Conservation (phyloP, 2,329 filamentous ascomycete genomes). For the Xylariaceae sp. region DNA sequence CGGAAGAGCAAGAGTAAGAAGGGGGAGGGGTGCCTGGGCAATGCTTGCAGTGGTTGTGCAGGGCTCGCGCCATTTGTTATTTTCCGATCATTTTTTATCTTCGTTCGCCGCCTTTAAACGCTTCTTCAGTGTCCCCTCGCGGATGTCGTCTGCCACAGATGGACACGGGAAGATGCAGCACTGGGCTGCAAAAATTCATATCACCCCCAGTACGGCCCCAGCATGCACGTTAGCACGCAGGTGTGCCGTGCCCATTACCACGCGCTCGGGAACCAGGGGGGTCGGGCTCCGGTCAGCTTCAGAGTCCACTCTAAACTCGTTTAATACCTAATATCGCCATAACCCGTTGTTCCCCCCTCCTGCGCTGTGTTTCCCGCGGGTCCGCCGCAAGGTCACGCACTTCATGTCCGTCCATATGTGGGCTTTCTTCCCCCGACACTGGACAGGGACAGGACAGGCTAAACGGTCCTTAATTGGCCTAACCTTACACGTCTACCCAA, state of each 20-base stretch:
- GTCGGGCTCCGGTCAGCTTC: neutral
- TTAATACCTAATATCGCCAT: slow-evolving; percentile 3
- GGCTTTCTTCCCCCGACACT: neutral
- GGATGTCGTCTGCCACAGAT: too few species aligned
- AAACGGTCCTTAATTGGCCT: neutral
- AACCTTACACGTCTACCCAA: neutral
- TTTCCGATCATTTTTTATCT: too few species aligned
- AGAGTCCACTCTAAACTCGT: neutral
- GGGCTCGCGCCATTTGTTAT: too few species aligned
- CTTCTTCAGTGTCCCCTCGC: too few species aligned
- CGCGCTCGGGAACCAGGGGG: slow-evolving; percentile 9
- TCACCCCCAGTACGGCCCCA: neutral
- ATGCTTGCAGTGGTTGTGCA: too few species aligned
- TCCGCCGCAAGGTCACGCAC: slow-evolving; percentile 3
- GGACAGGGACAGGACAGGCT: neutral
- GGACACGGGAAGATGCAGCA: too few species aligned
- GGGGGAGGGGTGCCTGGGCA: too few species aligned
- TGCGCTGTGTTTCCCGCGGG: neutral
- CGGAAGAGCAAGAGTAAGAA: too few species aligned
- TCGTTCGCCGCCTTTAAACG: too few species aligned
- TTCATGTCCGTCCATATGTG: neutral
- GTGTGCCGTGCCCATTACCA: slow-evolving; percentile 4
- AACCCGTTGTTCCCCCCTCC: slow-evolving; percentile 5
- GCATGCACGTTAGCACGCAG: neutral
- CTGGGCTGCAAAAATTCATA: too few species aligned